A percentile compares a stretch with the other conserved stretches of the same genome.
Conservation (phyloP, 2,329 filamentous ascomycete genomes). For the Talaromyces marneffei region DNA sequence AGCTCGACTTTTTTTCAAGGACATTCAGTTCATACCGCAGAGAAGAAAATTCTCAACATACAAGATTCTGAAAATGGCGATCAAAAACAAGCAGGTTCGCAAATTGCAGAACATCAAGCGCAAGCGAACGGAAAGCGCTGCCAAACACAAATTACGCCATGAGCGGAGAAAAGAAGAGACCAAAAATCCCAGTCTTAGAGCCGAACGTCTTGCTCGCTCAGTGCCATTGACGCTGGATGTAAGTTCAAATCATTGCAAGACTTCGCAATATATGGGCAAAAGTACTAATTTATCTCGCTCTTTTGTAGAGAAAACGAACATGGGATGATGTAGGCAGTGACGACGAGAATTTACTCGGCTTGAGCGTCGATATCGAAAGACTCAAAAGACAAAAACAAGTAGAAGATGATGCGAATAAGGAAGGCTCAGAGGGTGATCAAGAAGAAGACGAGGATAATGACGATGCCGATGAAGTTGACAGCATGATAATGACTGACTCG, state of each 20-base stretch:
- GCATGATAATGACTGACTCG: constrained; percentile 59
- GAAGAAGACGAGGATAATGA: constrained; percentile 46
- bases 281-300: not conserved
- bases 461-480: constrained; percentile 60
- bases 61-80: constrained; percentile 49
- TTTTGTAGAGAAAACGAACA: constrained; percentile 64
- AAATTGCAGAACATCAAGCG: constrained; percentile 71
- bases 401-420: constrained; percentile 29
- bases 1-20: constrained; percentile 18
- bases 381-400: constrained; percentile 45
- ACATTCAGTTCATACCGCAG: not conserved
- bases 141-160: constrained; percentile 70
- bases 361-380: constrained; percentile 45
- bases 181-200: constrained; percentile 69
- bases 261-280: not conserved
- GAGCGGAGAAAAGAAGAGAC: constrained; percentile 77
- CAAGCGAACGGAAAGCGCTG: constrained; percentile 69
- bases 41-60: not conserved
- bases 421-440: constrained; percentile 14
- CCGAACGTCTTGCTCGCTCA: constrained; percentile 69
- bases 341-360: constrained; percentile 41
- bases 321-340: constrained; percentile 71
- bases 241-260: not conserved
- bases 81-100: constrained; percentile 64
- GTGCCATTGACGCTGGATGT: constrained; percentile 70